These are phyloP conservation scores for Wickerhamomyces canadensis DNA, from an alignment of 805 yeast genomes.

Conservation along the genomic window DNA sequence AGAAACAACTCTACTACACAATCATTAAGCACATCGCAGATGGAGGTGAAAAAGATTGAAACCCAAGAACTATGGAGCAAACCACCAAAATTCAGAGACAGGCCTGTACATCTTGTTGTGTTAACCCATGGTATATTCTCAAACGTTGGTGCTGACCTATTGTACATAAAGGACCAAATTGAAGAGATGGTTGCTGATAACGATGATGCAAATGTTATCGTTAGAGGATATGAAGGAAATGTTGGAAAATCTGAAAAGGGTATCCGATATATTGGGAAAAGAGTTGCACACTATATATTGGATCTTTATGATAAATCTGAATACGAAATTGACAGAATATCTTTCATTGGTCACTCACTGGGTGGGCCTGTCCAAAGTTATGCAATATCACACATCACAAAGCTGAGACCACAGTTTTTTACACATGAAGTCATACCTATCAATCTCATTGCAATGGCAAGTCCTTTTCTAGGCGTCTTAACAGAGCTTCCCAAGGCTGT, in stretches of 20 bases:
- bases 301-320: slow-evolving; percentile 36
- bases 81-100: slow-evolving; percentile 44
- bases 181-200: slow-evolving; percentile 33
- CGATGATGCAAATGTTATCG: slow-evolving; percentile 47
- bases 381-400: slow-evolving; percentile 72
- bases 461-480: slow-evolving; percentile 84
- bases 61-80: slow-evolving; percentile 73
- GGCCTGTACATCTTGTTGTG: slow-evolving; percentile 77
- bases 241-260: slow-evolving; percentile 89
- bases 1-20: too few species aligned
- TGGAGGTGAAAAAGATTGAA: slow-evolving; percentile 35
- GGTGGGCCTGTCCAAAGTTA: slow-evolving; percentile 92
- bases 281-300: slow-evolving; percentile 67
- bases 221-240: slow-evolving; percentile 80
- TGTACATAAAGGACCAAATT: slow-evolving; percentile 75
- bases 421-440: slow-evolving; percentile 52
- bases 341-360: slow-evolving; percentile 88
- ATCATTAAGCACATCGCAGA: slow-evolving; percentile 1
- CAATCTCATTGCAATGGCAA: slow-evolving; percentile 77
- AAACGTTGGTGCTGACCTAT: slow-evolving; percentile 85
- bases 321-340: slow-evolving; percentile 52
- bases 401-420: slow-evolving; percentile 65
- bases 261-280: slow-evolving; percentile 71
- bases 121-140: slow-evolving; percentile 92
- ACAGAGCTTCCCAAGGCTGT: slow-evolving; percentile 86